phyloP scores from a whole-genome alignment of 2,329 filamentous ascomycete species.

The Neobulgaria alba region DNA sequence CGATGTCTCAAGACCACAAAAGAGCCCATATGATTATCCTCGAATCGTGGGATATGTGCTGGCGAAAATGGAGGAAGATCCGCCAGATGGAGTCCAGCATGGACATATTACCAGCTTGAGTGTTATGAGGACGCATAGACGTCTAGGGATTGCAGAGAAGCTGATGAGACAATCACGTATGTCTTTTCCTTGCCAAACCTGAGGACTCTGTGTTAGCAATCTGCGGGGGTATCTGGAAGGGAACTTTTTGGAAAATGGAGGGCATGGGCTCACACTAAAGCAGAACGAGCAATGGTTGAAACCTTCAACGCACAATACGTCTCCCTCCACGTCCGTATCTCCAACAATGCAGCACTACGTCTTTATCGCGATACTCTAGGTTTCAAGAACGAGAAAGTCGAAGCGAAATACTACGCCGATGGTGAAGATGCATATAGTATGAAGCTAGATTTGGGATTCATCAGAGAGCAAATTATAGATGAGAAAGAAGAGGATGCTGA shows the following conservation, averaged over 20 bases:
- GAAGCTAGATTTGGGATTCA: constrained; percentile 67
- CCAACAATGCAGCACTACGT: constrained; percentile 82
- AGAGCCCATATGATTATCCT: constrained; percentile 77
- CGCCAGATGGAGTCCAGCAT: constrained; percentile 79
- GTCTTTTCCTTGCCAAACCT: too few species aligned
- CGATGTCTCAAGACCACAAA: constrained; percentile 72
- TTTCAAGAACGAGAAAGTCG: constrained; percentile 80
- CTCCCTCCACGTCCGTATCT: constrained; percentile 89
- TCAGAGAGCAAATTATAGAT: constrained; percentile 44
- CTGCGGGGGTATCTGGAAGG: too few species aligned
- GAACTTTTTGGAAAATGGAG: not conserved
- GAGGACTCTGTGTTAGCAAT: too few species aligned
- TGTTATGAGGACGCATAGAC: constrained; percentile 91
- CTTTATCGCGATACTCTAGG: constrained; percentile 89
- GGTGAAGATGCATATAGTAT: constrained; percentile 94
- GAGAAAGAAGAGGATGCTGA: constrained; percentile 43
- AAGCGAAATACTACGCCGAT: constrained; percentile 91
- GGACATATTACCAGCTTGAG: constrained; percentile 93
- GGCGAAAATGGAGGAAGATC: constrained; percentile 99
- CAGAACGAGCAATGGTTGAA: constrained; percentile 94
- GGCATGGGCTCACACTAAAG: not conserved
- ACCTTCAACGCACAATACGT: constrained; percentile 88
- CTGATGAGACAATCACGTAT: constrained; percentile 91
- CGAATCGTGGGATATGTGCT: constrained; percentile 99
- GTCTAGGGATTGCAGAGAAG: constrained; percentile 90